Percentiles rank a stretch among this genome's conserved stretches.
Conservation (phyloP, 2,329 filamentous ascomycete species). For the Exophiala viscosa region DNA sequence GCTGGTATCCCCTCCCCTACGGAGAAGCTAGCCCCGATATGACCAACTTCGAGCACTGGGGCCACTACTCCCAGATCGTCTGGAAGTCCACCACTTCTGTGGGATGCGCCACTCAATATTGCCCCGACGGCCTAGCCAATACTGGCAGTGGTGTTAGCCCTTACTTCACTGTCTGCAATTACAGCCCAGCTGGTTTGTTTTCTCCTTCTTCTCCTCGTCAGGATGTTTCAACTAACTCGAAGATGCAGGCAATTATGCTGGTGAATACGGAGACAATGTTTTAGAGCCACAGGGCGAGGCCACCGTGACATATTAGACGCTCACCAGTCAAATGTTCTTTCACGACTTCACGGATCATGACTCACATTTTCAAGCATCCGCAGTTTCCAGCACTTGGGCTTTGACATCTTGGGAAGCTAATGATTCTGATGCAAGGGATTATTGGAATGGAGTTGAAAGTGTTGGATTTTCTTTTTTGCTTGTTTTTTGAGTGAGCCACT, state of each 20-base stretch:
- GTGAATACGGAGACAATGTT: slow-evolving; percentile 54
- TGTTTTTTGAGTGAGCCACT: background rate
- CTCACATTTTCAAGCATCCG: background rate
- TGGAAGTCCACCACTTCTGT: slow-evolving; percentile 62
- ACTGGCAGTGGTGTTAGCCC: slow-evolving; percentile 43
- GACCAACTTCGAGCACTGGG: slow-evolving; percentile 62
- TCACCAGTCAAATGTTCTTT: slow-evolving; percentile 1
- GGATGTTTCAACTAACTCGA: slow-evolving; percentile 29
- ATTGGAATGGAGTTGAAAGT: too few relatives aligned
- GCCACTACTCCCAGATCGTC: slow-evolving; percentile 73
- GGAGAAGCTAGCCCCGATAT: slow-evolving; percentile 63
- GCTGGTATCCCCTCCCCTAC: slow-evolving; percentile 47
- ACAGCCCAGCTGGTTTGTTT: slow-evolving; percentile 65
- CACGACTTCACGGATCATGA: slow-evolving; percentile 15
- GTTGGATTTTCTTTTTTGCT: slow-evolving; percentile 14
- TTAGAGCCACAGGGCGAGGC: slow-evolving; percentile 38
- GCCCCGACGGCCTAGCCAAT: slow-evolving; percentile 40
- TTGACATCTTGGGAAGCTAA: background rate
- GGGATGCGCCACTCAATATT: slow-evolving; percentile 57
- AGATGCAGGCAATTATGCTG: slow-evolving; percentile 51
- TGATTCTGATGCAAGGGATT: background rate
- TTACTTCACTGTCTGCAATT: slow-evolving; percentile 89
- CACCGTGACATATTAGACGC: slow-evolving; percentile 30
- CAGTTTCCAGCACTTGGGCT: too few relatives aligned
- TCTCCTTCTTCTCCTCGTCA: background rate